Evolutionary conservation across 768 basidiomycete species (phyloP).

Genomic region (Imleria badia): DNA sequence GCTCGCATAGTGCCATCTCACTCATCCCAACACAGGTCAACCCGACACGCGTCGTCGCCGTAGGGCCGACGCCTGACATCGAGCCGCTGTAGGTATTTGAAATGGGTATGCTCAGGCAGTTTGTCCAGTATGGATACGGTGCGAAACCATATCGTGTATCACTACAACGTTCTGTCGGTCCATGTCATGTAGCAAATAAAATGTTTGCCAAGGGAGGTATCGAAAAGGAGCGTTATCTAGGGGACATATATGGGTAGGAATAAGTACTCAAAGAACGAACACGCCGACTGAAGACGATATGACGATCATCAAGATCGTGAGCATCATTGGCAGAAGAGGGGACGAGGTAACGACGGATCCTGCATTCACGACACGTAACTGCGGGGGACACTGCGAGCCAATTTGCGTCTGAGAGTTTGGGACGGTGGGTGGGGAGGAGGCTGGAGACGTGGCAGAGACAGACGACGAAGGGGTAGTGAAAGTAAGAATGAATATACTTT

Average conservation of each 20-base stretch:
- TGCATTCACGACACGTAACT: conserved; percentile 1
- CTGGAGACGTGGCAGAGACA: neutral
- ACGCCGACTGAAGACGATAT: conserved; percentile 27
- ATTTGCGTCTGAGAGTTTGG: conserved; percentile 20
- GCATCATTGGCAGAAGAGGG: conserved; percentile 15
- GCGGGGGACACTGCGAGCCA: conserved; percentile 25
- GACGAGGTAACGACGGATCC: conserved; percentile 8
- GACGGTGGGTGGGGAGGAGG: neutral
- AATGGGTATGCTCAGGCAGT: neutral
- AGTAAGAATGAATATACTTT: neutral
- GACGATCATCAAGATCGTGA: conserved; percentile 27
- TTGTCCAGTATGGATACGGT: neutral
- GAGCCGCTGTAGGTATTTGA: conserved; percentile 46
- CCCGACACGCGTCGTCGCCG: conserved; percentile 71
- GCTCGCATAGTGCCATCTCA: neutral
- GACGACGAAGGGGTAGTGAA: neutral
- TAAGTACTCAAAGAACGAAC: conserved; percentile 21
- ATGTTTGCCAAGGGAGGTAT: neutral
- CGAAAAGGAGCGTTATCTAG: neutral
- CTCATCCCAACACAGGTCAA: conserved; percentile 58
- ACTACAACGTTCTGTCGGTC: conserved; percentile 5
- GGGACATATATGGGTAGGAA: neutral
- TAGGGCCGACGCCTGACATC: conserved; percentile 71
- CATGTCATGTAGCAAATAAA: neutral
- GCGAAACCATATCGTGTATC: too few relatives aligned